Evolutionary conservation across 2,329 filamentous ascomycete genomes (phyloP).

Genomic region (Xylaria sp.): DNA sequence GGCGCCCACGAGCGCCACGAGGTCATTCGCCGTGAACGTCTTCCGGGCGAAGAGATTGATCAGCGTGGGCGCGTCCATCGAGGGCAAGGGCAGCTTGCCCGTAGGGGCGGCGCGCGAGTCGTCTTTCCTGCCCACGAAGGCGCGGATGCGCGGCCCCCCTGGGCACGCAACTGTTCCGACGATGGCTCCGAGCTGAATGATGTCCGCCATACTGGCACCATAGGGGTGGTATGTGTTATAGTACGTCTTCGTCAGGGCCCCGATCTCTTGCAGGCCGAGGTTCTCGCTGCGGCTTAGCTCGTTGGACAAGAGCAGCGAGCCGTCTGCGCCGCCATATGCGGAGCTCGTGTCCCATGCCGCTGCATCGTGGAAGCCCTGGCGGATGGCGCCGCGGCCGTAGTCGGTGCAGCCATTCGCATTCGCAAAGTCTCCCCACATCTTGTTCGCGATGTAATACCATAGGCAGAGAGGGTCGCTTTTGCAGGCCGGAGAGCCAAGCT

Average conservation of each 20-base stretch:
- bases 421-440: conserved; percentile 45
- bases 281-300: conserved; percentile 51
- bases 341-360: conserved; percentile 48
- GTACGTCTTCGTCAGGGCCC: conserved; percentile 45
- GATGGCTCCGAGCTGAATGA: conserved; percentile 57
- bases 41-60: conserved; percentile 56
- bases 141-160: conserved; percentile 55
- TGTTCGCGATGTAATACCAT: conserved; percentile 47
- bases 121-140: conserved; percentile 57
- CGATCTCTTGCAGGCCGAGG: conserved; percentile 52
- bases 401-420: conserved; percentile 45
- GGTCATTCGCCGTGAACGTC: conserved; percentile 54
- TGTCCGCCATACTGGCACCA: conserved; percentile 56
- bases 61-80: conserved; percentile 48
- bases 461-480: conserved; percentile 44
- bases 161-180: conserved; percentile 57
- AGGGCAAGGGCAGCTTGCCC: conserved; percentile 52
- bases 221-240: conserved; percentile 46
- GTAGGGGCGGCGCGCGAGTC: conserved; percentile 46
- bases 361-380: conserved; percentile 55
- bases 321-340: conserved; percentile 51
- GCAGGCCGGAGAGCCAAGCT: conserved; percentile 35
- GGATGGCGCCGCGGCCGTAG: conserved; percentile 50
- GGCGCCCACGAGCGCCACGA: conserved; percentile 60
- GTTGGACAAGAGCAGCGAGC: conserved; percentile 50